A percentile compares a stretch with the other conserved stretches of the same genome.
These are phyloP conservation scores for Odontarrhena argentea DNA, from an alignment of 345 rosid genomes.

Conservation along the genomic window DNA sequence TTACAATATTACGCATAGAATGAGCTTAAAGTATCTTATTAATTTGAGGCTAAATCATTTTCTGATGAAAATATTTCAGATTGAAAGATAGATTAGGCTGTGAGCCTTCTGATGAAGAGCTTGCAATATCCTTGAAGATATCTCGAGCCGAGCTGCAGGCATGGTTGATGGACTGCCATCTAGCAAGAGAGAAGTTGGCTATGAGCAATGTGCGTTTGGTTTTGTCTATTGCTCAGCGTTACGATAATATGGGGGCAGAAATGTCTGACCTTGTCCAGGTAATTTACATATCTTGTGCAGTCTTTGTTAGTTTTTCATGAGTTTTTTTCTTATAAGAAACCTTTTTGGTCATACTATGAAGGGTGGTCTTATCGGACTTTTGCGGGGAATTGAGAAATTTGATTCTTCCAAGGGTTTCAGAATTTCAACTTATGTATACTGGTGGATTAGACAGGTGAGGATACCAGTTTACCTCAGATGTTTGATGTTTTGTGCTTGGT, in stretches of 20 bases:
- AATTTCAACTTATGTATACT: constrained; percentile 91
- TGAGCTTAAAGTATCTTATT: background rate
- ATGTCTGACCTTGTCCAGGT: constrained; percentile 99
- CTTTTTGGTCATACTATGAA: constrained; percentile 35
- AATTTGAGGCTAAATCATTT: constrained; percentile 4
- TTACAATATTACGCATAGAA: background rate
- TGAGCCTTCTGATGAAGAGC: constrained; percentile 87
- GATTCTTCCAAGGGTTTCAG: constrained; percentile 92
- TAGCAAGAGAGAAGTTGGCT: constrained; percentile 91
- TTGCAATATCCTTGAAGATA: constrained; percentile 76
- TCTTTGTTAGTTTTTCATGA: constrained; percentile 25
- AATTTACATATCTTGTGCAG: constrained; percentile 22
- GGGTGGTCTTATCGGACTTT: constrained; percentile 93
- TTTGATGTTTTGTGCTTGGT: constrained; percentile 8
- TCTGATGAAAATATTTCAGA: constrained; percentile 48
- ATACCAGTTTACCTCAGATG: constrained; percentile 1
- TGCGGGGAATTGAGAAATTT: constrained; percentile 94
- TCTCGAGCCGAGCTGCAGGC: constrained; percentile 76
- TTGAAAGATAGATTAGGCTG: constrained; percentile 78
- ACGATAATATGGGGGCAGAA: constrained; percentile 86
- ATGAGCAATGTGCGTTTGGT: constrained; percentile 98
- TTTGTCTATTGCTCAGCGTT: constrained; percentile 91
- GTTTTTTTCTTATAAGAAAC: background rate
- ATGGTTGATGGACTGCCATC: constrained; percentile 61
- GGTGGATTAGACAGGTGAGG: constrained; percentile 99